phyloP scores from a whole-genome alignment of 169 alveolate species.

The Plasmodium blacklocki region DNA sequence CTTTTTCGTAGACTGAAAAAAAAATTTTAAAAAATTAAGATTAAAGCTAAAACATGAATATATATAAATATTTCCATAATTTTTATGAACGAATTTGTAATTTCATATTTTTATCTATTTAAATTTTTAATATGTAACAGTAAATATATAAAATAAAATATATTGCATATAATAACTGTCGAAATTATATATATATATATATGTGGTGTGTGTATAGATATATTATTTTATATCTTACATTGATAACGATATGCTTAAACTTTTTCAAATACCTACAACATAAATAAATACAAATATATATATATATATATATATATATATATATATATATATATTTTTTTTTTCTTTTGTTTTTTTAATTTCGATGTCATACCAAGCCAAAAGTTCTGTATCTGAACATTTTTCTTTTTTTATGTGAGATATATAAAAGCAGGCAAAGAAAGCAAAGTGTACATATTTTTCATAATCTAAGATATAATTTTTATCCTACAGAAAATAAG shows the following conservation, averaged over 20 bases:
- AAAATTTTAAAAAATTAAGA: neutral
- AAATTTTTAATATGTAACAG: neutral
- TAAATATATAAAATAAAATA: neutral
- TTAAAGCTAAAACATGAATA: neutral
- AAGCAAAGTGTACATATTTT: slow-evolving; percentile 72
- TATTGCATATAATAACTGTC: neutral
- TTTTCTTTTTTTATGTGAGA: slow-evolving; percentile 55
- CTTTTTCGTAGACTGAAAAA: slow-evolving; percentile 67
- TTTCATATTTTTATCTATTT: neutral
- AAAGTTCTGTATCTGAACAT: slow-evolving; percentile 67
- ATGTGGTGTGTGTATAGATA: neutral
- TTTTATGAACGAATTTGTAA: neutral
- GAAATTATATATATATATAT: neutral
- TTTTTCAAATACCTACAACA: slow-evolving; percentile 68
- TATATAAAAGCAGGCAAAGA: slow-evolving; percentile 55
- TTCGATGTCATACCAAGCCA: slow-evolving; percentile 34
- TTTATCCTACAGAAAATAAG: slow-evolving; percentile 41
- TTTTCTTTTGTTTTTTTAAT: neutral
- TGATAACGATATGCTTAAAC: slow-evolving; percentile 61
- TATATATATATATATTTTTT: too few relatives aligned
- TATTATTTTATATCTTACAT: slow-evolving; percentile 29
- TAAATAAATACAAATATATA: neutral
- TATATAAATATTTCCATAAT: neutral
- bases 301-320: too few relatives aligned
- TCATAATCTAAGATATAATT: slow-evolving; percentile 73